A percentile compares a stretch with the other conserved stretches of the same genome.
These are phyloP conservation scores for Salvia rosmarinus DNA, from an alignment of 257 asterid genomes.

Conservation along the genomic window DNA sequence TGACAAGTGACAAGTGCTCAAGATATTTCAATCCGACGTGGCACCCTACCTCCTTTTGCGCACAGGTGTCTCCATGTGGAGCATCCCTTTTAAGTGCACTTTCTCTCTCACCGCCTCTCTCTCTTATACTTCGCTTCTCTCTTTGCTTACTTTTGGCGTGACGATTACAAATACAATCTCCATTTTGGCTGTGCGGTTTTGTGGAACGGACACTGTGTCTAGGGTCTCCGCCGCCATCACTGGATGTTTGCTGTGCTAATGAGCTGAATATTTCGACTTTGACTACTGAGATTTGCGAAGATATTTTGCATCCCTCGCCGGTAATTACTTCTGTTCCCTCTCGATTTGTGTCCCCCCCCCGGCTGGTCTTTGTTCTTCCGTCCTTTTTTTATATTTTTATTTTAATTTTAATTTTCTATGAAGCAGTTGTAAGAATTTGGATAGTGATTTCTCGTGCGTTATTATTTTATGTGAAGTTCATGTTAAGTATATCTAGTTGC, in stretches of 20 bases:
- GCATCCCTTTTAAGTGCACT: slow-evolving; percentile 34
- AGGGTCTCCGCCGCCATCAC: slow-evolving; percentile 32
- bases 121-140: neutral
- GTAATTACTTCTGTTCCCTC: slow-evolving; percentile 38
- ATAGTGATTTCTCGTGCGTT: slow-evolving; percentile 18
- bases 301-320: slow-evolving; percentile 34
- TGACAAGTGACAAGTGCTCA: slow-evolving; percentile 42
- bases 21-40: slow-evolving; percentile 66
- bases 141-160: neutral
- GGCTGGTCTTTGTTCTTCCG: slow-evolving; percentile 5
- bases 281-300: slow-evolving; percentile 43
- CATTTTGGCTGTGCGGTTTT: slow-evolving; percentile 27
- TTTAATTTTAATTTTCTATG: slow-evolving; percentile 15
- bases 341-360: neutral
- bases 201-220: slow-evolving; percentile 40
- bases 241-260: slow-evolving; percentile 18
- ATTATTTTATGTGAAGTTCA: slow-evolving; percentile 14
- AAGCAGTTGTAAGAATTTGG: slow-evolving; percentile 13
- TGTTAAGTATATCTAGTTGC: neutral
- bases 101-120: slow-evolving; percentile 36
- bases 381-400: no score
- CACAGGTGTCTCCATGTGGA: slow-evolving; percentile 76
- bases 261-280: slow-evolving; percentile 53
- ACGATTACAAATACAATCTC: slow-evolving; percentile 8
- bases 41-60: slow-evolving; percentile 23